Percentiles rank a stretch among this genome's conserved stretches.
These are phyloP conservation scores for Neurospora sp. DNA, from an alignment of 495 filamentous ascomycete species.

Conservation along the genomic window DNA sequence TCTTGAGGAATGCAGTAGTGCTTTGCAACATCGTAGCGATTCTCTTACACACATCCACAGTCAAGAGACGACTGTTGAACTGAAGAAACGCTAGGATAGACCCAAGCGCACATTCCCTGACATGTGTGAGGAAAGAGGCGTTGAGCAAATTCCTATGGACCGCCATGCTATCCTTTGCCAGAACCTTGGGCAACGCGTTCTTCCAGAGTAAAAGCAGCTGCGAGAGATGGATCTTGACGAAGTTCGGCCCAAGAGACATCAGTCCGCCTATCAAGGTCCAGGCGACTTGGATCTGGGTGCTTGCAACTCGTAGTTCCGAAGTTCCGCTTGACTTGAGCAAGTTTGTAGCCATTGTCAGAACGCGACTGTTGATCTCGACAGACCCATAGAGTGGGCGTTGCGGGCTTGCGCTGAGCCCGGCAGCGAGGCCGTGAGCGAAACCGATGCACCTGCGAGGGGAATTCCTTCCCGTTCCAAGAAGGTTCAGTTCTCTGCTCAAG, in stretches of 20 bases:
- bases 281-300: conserved; percentile 92
- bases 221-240: conserved; percentile 96
- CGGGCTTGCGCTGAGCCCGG: conserved; percentile 81
- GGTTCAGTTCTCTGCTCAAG: conserved; percentile 71
- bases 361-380: conserved; percentile 85
- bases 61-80: conserved; percentile 86
- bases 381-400: conserved; percentile 87
- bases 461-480: conserved; percentile 65
- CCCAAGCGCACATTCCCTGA: conserved; percentile 88
- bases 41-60: conserved; percentile 87
- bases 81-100: conserved; percentile 87
- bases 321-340: conserved; percentile 88
- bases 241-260: conserved; percentile 94
- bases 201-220: conserved; percentile 96
- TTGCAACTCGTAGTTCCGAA: conserved; percentile 82
- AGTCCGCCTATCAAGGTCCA: conserved; percentile 96
- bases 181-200: conserved; percentile 88
- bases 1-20: conserved; percentile 77
- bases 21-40: conserved; percentile 94
- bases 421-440: conserved; percentile 86
- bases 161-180: conserved; percentile 72
- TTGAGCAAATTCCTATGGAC: conserved; percentile 73
- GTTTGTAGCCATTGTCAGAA: conserved; percentile 82
- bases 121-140: conserved; percentile 85
- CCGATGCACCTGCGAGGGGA: conserved; percentile 80